These are phyloP conservation scores for Trichosanthes truncata DNA, from an alignment of 306 rosid genomes.

Conservation along the genomic window DNA sequence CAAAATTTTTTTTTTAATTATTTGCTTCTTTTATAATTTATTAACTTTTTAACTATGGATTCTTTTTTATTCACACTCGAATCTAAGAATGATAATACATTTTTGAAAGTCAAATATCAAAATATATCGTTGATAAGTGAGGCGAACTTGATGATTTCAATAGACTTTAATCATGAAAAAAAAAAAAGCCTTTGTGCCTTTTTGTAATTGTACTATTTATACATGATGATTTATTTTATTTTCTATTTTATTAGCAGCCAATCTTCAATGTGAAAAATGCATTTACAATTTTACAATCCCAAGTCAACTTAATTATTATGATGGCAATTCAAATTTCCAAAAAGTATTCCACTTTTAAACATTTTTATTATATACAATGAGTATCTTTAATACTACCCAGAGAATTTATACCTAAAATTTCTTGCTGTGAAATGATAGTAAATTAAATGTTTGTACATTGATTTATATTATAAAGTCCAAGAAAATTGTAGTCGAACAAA, in stretches of 20 bases:
- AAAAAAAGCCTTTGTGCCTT: too few species aligned
- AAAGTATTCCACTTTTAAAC: neutral
- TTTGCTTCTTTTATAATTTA: too few species aligned
- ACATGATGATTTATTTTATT: neutral
- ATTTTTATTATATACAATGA: neutral
- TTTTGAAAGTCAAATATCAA: neutral
- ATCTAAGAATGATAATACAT: neutral
- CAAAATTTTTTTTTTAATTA: too few species aligned
- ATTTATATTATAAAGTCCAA: neutral
- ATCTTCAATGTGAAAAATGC: neutral
- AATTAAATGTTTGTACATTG: neutral
- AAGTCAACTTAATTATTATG: neutral
- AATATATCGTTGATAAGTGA: too few species aligned
- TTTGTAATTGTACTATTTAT: neutral
- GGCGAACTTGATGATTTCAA: neutral
- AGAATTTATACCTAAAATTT: neutral
- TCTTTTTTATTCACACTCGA: neutral
- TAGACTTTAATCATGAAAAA: neutral
- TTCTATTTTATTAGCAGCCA: neutral
- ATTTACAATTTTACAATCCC: neutral
- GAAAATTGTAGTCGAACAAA: neutral
- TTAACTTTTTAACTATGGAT: too few species aligned
- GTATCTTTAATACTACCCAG: neutral
- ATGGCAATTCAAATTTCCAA: neutral
- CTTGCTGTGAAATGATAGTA: neutral